Evolutionary conservation across 1,284 basidiomycete species (phyloP), one percentile per base, ranked within the genome.

Genomic region (Volvariella surrecta): DNA sequence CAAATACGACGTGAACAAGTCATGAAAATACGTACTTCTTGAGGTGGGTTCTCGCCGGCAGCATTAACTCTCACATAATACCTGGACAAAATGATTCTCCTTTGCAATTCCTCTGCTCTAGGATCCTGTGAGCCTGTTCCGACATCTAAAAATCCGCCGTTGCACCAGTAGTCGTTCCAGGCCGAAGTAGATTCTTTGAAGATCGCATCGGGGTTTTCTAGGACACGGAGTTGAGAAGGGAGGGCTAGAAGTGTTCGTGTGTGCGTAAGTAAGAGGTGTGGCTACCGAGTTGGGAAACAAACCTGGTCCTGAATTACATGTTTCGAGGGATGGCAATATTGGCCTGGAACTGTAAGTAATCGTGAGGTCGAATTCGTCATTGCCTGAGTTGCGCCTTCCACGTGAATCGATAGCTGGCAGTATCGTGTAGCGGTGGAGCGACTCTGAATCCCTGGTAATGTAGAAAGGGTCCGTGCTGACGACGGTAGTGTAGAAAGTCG

Each of bases 51-150:
- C 50, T 74, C 66, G 0, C 73, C 73, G 2, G 76, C 76, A 52
- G 73, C 75, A 48, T 80, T 80, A 2, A 79, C 74, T 11, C 72
- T 60, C 67, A 78, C 66, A 46, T 76, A 56, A 56, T 79, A 79
- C 32, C 74, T 63, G 35, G 74, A 76, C 32, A 78, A 50, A 24
- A 79, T 68, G 34, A 79, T 74, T 28, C 76, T 62, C 42, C 76
- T 58, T 52, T 80, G 76, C 32, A 80, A 57, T 48, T 79, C 76
- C 21, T 71, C 61, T 13, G 76, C 76, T 13, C 74, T 60, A 0
- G 64, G 24, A 54, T 78, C 72, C 1, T 58, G 67, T 2, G 73
- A 75, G 1, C 66, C 69, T 0, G 70, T 73, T 40, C 66, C 43
- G 3, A 79, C 59, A 46, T 79, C 75, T 3, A 79, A 63, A 51